phyloP scores from a whole-genome alignment of 371 early-diverging fungal species.

The Umbelopsis sp. region DNA sequence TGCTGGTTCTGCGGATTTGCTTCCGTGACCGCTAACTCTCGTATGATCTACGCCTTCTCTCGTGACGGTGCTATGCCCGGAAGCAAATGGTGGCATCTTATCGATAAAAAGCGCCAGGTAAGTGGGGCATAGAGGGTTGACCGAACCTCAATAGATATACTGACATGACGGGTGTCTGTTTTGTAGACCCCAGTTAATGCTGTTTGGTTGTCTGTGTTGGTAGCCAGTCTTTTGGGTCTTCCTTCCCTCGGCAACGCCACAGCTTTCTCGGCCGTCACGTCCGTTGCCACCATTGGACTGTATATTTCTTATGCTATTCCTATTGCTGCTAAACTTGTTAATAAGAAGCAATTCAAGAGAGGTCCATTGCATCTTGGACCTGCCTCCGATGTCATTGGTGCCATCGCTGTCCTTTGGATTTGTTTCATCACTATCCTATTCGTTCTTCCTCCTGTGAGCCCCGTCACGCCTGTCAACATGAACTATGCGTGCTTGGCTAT shows the following conservation, averaged over 20 bases:
- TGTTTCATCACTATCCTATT: slow-evolving; percentile 56
- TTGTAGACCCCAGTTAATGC: slow-evolving; percentile 55
- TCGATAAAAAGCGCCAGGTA: slow-evolving; percentile 37
- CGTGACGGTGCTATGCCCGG: slow-evolving; percentile 74
- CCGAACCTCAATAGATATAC: background rate
- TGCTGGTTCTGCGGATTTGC: slow-evolving; percentile 63
- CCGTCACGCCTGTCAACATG: slow-evolving; percentile 53
- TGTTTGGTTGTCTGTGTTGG: slow-evolving; percentile 52
- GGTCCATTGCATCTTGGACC: slow-evolving; percentile 56
- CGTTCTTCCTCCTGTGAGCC: slow-evolving; percentile 53
- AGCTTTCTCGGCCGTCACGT: slow-evolving; percentile 65
- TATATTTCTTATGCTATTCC: slow-evolving; percentile 66
- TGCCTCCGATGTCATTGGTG: slow-evolving; percentile 44
- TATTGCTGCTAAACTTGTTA: slow-evolving; percentile 29
- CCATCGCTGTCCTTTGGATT: slow-evolving; percentile 52
- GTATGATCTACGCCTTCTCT: slow-evolving; percentile 77
- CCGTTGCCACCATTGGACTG: slow-evolving; percentile 68
- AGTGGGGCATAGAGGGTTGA: slow-evolving; percentile 54
- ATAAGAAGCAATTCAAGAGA: slow-evolving; percentile 26
- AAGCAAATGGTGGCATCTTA: slow-evolving; percentile 44
- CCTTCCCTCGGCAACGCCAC: slow-evolving; percentile 43
- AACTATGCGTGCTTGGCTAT: slow-evolving; percentile 59
- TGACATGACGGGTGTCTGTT: slow-evolving; percentile 13
- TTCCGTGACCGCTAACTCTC: slow-evolving; percentile 63
- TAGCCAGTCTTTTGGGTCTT: slow-evolving; percentile 51